Evolutionary conservation across 106 monocot genomes (phyloP), one percentile per base, ranked within the genome.

Genomic region (Dendrobium chrysotoxum): DNA sequence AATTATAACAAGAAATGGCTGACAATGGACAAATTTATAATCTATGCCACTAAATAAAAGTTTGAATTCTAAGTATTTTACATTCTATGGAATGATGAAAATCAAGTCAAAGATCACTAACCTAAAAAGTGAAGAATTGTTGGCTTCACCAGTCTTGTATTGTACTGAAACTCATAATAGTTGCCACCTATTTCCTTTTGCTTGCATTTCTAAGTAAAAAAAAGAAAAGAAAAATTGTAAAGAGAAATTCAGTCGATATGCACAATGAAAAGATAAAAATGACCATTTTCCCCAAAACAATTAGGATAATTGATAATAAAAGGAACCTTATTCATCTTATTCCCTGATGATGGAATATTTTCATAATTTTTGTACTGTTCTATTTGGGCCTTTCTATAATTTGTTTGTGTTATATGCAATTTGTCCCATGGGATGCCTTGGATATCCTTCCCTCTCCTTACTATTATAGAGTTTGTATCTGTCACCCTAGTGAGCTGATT

Each of bases 111-210:
- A 58, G 1, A 61, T 26, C 15, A 28, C 61, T 64, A 68, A 89
- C 92, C 83, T 83, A 78, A 73, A 83, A 83, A 83, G n/a, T 83
- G 83, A 41, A 72, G 78, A 46, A 83, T 83, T 41, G 89, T 92
- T 70, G 92, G 89, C 58, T 89, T 92, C 81, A 92, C 92, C 65
- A 89, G 83, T 87, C 92, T 89, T 78, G 92, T 89, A 78, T 92
- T 92, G 35, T 83, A 82, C 76, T 73, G 83, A 79, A 92, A 92
- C 30, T 89, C 92, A 82, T 89, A 92, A 79, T 78, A 92, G 0
- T 18, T 77, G 50, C 89, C 83, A n/a, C 85, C 92, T 86, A 84
- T 92, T 53, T 61, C 89, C 53, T 80, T 86, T 28, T 80, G 77
- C 82, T 83, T 92, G 83, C 92, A 87, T 70, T 85, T 83, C 92